Base-by-base conservation (phyloP, 1,284 basidiomycete genomes). In the Mycosarcoma mackinlayi region DNA sequence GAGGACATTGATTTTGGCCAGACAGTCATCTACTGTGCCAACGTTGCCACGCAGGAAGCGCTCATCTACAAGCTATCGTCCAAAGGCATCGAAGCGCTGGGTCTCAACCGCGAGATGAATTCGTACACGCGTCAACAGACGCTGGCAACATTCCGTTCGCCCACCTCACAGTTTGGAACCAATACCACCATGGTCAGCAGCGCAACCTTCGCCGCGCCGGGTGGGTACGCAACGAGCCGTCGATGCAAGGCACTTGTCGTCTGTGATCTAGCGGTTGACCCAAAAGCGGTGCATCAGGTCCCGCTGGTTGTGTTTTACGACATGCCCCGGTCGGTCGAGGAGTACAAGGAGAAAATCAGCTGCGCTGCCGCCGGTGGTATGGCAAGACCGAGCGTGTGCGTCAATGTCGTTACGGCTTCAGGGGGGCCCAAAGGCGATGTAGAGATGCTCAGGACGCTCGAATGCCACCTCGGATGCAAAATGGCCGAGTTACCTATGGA, bases 371-470 rank as follows among this genome's bases (percentile, higher is more conserved):
- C 91, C 47, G 89, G 92, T 67, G 90, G 91, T 34, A 88, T 89
- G 58, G 91, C 86, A 41, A 89, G 92, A 57, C 89, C 92, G 51
- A 92, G 92, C 48, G 92, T 96, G 38, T 88, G 96, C 65, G 88
- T 96, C 79, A 95, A 94, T 81, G 94, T 96, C 78, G 94, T 97
- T 60, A 96, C 94, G 59, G 94, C 94, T 40, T 93, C 93, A 2
- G 94, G 94, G 31, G 94, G 94, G 41, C 71, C 73, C 11, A 47
- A 74, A 13, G 77, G 76, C 21, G 94, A 97, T 82, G 93, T 97
- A 45, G 94, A 97, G 85, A 96, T 96, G 94, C 86, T 97, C 71
- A 88, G 94, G 79, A 93, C 92, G 75, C 94, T 96, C 86, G 94
- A 97, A 86, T 95, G 93, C 87, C 76, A 77, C 27, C 58, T 78